These are phyloP conservation scores for Melanomma pulvis-pyrius DNA, from an alignment of 495 filamentous ascomycete species.

Conservation along the genomic window DNA sequence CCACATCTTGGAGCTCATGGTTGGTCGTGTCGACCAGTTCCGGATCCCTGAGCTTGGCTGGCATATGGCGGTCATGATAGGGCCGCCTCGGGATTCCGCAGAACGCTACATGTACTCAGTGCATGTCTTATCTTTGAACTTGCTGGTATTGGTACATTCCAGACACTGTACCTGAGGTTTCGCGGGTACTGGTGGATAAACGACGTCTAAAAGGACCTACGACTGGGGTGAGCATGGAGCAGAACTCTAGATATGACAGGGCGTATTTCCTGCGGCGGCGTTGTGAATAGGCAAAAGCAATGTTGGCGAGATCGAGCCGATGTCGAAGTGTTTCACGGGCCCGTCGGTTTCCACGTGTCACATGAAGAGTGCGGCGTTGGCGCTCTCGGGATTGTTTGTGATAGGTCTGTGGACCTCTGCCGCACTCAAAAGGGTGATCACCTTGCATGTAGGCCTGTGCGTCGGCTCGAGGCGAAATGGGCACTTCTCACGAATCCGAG, in stretches of 20 bases:
- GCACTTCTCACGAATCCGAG: neutral
- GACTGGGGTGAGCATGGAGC: too few relatives aligned
- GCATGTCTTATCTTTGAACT: too few relatives aligned
- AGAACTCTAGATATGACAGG: too few relatives aligned
- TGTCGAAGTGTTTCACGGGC: neutral
- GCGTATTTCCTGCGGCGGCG: too few relatives aligned
- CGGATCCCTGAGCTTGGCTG: neutral
- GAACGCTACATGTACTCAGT: neutral
- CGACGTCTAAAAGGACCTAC: too few relatives aligned
- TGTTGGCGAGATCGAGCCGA: neutral
- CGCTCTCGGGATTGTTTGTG: neutral
- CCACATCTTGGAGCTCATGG: too few relatives aligned
- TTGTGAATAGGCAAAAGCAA: too few relatives aligned
- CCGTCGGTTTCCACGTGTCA: neutral
- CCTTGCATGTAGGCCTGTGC: neutral
- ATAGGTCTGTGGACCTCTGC: neutral
- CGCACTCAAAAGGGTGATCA: neutral
- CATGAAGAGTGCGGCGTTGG: neutral
- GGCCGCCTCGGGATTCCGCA: neutral
- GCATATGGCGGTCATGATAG: neutral
- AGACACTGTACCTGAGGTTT: too few relatives aligned
- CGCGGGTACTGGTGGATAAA: too few relatives aligned
- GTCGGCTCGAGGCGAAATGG: neutral
- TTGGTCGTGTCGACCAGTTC: neutral
- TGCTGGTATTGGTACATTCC: too few relatives aligned